Conservation (phyloP, 2,329 filamentous ascomycete genomes). For the Dothiorella sarmentorum region DNA sequence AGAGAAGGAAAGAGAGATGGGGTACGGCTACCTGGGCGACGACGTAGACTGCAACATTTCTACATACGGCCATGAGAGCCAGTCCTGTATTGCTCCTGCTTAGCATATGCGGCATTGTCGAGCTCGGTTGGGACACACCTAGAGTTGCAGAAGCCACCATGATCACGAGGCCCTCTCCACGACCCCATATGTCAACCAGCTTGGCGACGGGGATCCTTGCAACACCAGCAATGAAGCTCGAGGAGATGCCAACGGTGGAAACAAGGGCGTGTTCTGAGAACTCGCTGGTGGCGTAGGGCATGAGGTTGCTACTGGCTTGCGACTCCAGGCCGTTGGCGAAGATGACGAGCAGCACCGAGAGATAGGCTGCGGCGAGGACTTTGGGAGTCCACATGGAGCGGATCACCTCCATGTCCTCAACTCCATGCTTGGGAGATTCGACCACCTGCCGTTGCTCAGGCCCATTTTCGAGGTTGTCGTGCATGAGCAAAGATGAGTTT, state of each 20-base stretch:
- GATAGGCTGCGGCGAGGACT: slow-evolving; percentile 41
- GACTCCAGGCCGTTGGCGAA: slow-evolving; percentile 49
- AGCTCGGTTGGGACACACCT: neutral
- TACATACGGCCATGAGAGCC: slow-evolving; percentile 60
- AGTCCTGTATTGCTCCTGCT: slow-evolving; percentile 36
- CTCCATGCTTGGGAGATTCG: slow-evolving; percentile 25
- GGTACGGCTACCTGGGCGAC: slow-evolving; percentile 47
- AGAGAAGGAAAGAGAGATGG: neutral
- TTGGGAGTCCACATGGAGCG: slow-evolving; percentile 40
- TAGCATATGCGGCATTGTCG: slow-evolving; percentile 35
- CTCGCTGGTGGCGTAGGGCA: slow-evolving; percentile 38
- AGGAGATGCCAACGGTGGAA: slow-evolving; percentile 35
- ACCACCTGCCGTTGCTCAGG: no score
- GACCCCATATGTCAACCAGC: slow-evolving; percentile 40
- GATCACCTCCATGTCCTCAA: slow-evolving; percentile 41
- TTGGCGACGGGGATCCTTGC: slow-evolving; percentile 39
- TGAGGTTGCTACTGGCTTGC: slow-evolving; percentile 39
- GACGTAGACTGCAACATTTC: slow-evolving; percentile 58
- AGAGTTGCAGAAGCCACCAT: slow-evolving; percentile 29
- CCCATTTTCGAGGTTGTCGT: no score
- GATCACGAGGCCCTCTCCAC: slow-evolving; percentile 38
- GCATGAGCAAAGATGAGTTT: no score
- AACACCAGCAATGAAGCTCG: slow-evolving; percentile 36
- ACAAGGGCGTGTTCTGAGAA: slow-evolving; percentile 35
- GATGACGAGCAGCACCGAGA: slow-evolving; percentile 42